A percentile compares a stretch with the other conserved stretches of the same genome.
Evolutionary conservation across 1,284 basidiomycete species (phyloP).

Genomic region (Cryptococcus deneoformans): DNA sequence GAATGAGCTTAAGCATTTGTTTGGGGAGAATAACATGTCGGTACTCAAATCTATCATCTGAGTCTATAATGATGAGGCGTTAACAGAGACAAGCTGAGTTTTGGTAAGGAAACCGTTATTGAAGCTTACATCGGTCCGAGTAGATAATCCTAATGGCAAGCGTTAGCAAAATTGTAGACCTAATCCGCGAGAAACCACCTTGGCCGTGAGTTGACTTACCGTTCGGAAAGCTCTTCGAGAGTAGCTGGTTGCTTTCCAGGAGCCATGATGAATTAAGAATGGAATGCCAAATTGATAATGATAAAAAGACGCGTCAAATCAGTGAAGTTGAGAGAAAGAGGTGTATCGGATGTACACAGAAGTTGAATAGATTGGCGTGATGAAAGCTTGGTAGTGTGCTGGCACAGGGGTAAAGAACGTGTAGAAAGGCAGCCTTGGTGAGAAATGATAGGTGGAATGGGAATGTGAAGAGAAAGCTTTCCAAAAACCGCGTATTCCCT

Average conservation of each 20-base stretch:
- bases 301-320: no score
- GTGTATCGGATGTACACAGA: no score
- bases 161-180: background rate
- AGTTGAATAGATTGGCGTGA: no score
- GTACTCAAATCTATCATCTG: conserved; percentile 60
- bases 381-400: no score
- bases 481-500: no score
- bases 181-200: background rate
- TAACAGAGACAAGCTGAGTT: background rate
- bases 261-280: conserved; percentile 12
- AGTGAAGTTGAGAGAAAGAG: no score
- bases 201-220: conserved; percentile 24
- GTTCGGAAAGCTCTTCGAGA: conserved; percentile 47
- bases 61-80: conserved; percentile 39
- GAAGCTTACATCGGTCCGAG: conserved; percentile 45
- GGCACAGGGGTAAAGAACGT: no score
- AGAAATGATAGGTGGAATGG: no score
- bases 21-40: conserved; percentile 90
- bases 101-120: background rate
- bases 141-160: conserved; percentile 41
- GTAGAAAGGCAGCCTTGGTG: no score
- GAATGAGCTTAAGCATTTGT: conserved; percentile 78
- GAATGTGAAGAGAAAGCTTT: no score
- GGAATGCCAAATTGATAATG: no score
- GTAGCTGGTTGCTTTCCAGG: conserved; percentile 26